Evolutionary conservation across 495 filamentous ascomycete species (phyloP), one percentile per base, ranked within the genome.

Genomic region (Trichoderma reesei): DNA sequence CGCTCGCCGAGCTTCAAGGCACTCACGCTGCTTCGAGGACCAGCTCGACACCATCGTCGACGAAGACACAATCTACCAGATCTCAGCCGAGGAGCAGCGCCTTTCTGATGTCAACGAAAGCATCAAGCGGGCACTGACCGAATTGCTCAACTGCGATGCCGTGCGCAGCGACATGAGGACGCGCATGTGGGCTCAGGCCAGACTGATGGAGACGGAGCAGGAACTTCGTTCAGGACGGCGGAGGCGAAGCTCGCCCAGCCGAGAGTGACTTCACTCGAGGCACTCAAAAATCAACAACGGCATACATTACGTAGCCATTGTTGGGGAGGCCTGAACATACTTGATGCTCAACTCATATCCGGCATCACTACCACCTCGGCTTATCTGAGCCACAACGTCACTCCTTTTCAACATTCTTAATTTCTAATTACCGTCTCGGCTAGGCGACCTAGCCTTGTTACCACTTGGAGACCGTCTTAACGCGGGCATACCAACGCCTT

Each of bases 61-160:
- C 65, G 75, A 78, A 63, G 66, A 68, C 7, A 65, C 69, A 26
- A 48, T 72, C 33, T 68, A 70, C 36, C 78, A 80, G 59, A 72
- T 85, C 59, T 80, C 79, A 16, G 69, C 77, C 16, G 81, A 82
- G 64, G 80, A 85, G 63, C 72, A 75, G 63, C 80, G 78, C 67
- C 76, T 86, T 37, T 81, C 77, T 72, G 74, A 82, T 56, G 80
- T 88, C 71, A 88, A 86, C 73, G 79, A 83, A 67, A 78, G 83
- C 59, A 85, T 87, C 72, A 88, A 88, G 73, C 76, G 79, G 16
- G 83, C 83, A 11, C 70, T 88, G 65, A 88, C 86, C 3, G 84
- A 86, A 68, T 76, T 88, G 34, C 79, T 88, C 63, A 88, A 88
- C 72, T 86, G 82, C 70, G 80, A 84, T 36, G 73, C 77, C 26